These are phyloP conservation scores for Ganoderma multipileum DNA, from an alignment of 1,284 basidiomycete genomes.

Conservation along the genomic window DNA sequence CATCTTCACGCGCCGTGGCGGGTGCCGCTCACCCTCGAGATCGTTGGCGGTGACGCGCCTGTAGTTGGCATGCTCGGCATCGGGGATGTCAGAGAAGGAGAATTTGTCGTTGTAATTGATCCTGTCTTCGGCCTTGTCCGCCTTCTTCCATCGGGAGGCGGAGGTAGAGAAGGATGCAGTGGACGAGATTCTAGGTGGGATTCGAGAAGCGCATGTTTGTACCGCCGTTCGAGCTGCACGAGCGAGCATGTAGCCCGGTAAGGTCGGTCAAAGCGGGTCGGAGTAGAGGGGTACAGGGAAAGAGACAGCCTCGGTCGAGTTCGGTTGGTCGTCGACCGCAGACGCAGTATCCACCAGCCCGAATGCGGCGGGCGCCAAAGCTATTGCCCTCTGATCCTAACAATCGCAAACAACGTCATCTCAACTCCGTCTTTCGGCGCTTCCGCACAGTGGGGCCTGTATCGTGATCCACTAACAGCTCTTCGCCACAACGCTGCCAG, in stretches of 20 bases:
- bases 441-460: too few relatives aligned
- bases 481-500: too few relatives aligned
- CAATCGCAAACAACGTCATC: conserved; percentile 14
- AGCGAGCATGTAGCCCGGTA: conserved; percentile 29
- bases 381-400: conserved; percentile 25
- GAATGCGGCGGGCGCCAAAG: conserved; percentile 19
- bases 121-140: conserved; percentile 60
- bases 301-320: not conserved
- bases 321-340: not conserved
- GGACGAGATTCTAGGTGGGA: conserved; percentile 1
- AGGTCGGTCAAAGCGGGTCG: not conserved
- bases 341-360: not conserved
- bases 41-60: conserved; percentile 79
- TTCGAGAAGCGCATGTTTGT: conserved; percentile 18
- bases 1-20: conserved; percentile 90
- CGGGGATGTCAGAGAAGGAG: conserved; percentile 55
- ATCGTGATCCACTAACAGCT: too few relatives aligned
- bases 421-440: not conserved
- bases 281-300: not conserved
- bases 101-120: conserved; percentile 74
- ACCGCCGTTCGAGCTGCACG: conserved; percentile 21
- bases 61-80: conserved; percentile 60
- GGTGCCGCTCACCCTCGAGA: conserved; percentile 63
- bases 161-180: conserved; percentile 22
- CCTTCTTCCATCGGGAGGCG: conserved; percentile 15